phyloP scores from a whole-genome alignment of 495 filamentous ascomycete genomes.

The Aspergillus kassunensis region DNA sequence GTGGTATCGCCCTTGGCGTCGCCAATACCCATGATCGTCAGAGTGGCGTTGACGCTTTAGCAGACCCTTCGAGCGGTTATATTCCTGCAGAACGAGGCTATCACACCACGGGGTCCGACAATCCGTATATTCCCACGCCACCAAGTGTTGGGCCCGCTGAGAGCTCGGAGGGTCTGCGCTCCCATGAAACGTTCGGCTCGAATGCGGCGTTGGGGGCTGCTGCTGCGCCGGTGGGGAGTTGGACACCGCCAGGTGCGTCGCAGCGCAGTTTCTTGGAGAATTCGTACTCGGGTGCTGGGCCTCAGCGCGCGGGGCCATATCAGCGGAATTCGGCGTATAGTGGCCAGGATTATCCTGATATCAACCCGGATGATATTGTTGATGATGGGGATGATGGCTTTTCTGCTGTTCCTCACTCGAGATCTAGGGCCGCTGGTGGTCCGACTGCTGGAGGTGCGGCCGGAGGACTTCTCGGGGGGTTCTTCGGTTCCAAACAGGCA shows the following conservation, averaged over 20 bases:
- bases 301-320: constrained; percentile 52
- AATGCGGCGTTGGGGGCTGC: constrained; percentile 31
- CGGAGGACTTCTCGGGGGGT: constrained; percentile 44
- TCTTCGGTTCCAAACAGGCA: constrained; percentile 39
- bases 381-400: constrained; percentile 87
- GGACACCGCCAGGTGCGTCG: constrained; percentile 30
- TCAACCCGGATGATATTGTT: constrained; percentile 75
- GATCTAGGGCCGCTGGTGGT: constrained; percentile 39
- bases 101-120: constrained; percentile 41
- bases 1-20: constrained; percentile 69
- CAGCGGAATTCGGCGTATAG: constrained; percentile 57
- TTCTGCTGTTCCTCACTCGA: constrained; percentile 31
- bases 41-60: constrained; percentile 66
- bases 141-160: constrained; percentile 16
- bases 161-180: constrained; percentile 27
- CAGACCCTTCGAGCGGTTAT: constrained; percentile 36
- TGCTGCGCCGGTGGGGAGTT: constrained; percentile 36
- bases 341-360: constrained; percentile 47
- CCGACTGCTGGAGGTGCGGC: constrained; percentile 54
- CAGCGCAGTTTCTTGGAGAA: constrained; percentile 30
- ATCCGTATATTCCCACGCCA: constrained; percentile 40
- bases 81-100: constrained; percentile 45
- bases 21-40: constrained; percentile 69
- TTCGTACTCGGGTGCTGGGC: constrained; percentile 28
- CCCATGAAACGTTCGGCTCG: constrained; percentile 37